These are phyloP conservation scores for Lactuca sativa DNA, from an alignment of 129 eudicot species.

Conservation along the genomic window DNA sequence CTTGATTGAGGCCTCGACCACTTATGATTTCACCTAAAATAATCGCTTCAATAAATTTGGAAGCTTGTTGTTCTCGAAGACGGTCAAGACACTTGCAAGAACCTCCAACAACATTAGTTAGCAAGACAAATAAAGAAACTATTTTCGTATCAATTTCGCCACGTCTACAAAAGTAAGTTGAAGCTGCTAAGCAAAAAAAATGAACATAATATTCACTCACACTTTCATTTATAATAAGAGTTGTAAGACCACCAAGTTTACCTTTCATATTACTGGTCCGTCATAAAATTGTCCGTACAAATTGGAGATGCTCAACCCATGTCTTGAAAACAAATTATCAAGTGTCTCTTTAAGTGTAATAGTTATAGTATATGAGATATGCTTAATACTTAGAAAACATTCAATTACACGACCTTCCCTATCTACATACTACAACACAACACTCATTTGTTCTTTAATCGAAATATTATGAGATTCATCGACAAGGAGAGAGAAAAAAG, in stretches of 20 bases:
- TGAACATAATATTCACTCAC: slow-evolving; percentile 2
- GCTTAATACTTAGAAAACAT: neutral
- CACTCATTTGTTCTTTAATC: neutral
- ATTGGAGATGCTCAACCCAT: neutral
- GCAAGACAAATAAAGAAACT: neutral
- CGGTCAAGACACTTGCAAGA: no score
- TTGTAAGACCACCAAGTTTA: neutral
- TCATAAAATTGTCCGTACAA: neutral
- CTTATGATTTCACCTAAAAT: no score
- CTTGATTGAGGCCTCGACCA: no score
- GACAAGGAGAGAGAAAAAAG: neutral
- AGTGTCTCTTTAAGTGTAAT: neutral
- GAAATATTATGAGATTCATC: neutral
- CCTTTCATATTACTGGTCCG: neutral
- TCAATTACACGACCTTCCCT: neutral
- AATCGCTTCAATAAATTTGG: no score
- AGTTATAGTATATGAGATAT: neutral
- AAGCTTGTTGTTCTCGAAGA: no score
- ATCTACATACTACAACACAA: neutral
- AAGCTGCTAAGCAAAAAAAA: slow-evolving; percentile 16
- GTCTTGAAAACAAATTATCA: neutral
- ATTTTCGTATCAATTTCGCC: neutral
- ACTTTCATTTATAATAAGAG: neutral
- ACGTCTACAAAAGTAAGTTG: slow-evolving; percentile 1
- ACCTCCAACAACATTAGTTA: no score